Evolutionary conservation across 306 rosid species (phyloP), one percentile per base, ranked within the genome.

Genomic region (Glycyrrhiza uralensis): DNA sequence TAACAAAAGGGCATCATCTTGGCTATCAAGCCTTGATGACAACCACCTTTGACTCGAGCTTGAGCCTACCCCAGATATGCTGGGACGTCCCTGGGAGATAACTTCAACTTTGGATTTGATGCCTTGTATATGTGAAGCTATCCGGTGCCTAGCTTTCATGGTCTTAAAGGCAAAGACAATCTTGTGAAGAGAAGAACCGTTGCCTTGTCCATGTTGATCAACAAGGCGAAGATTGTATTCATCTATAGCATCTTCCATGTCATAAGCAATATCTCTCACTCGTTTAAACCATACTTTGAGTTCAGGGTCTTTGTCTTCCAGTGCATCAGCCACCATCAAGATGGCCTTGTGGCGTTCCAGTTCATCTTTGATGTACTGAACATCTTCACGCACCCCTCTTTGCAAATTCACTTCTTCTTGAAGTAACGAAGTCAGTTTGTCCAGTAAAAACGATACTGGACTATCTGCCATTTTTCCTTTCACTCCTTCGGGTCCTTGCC

Each of bases 1-100:
- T 6, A 90, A 44, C 65, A 86, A 75, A 68, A 90, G 91, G 3
- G 96, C 93, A 55, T 84, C 87, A 18, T 67, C 87, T 30, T 87
- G 86, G 9, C 82, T 77, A 22, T 75, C 85, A 68, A 67, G 46
- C 76, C 81, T 62, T n/a, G 72, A 5, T 26, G 56, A 36, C 50
- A 61, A 22, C 42, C 74, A 22, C 42, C 74, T 22, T 44, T 7
- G 66, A 47, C 73, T 29, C 6, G 51, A 58, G 38, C 70, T 44
- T 39, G 62, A 32, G 46, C 64, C 71, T 2, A 51, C n/a, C n/a
- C 23, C 79, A 36, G 64, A 17, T 17, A 81, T 18, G 77, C n/a
- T 72, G 13, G 71, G 76, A 2, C 76, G 74, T 5, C 38, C 82
- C 20, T 52, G 60, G 7, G 77, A 78, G 47, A 86, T 72, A 7